Conservation (phyloP, 2,329 filamentous ascomycete species). For the Cladophialophora immunda region DNA sequence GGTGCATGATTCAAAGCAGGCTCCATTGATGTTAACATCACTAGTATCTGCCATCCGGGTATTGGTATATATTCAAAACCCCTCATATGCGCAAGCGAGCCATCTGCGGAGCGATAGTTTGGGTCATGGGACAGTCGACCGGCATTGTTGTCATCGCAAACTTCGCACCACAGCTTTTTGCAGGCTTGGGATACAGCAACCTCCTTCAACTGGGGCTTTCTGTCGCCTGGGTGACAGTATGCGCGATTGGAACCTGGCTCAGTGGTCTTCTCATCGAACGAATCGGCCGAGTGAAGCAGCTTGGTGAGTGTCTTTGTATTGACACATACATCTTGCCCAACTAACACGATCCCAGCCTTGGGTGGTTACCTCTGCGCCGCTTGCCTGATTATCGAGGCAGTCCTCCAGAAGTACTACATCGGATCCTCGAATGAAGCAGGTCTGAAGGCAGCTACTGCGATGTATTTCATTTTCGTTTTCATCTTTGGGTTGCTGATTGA, state of each 20-base stretch:
- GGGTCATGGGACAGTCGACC: conserved; percentile 43
- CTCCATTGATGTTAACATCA: not conserved
- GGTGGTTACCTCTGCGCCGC: conserved; percentile 50
- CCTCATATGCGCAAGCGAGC: conserved; percentile 11
- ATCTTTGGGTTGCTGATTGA: conserved; percentile 48
- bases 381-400: conserved; percentile 46
- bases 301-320: conserved; percentile 22
- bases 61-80: conserved; percentile 24
- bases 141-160: conserved; percentile 46
- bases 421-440: conserved; percentile 45
- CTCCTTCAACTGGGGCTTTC: conserved; percentile 27
- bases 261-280: conserved; percentile 44
- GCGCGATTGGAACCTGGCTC: conserved; percentile 42
- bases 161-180: conserved; percentile 52
- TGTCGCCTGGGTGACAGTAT: conserved; percentile 35
- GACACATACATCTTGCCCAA: conserved; percentile 35
- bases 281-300: conserved; percentile 26
- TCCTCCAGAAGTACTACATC: conserved; percentile 47
- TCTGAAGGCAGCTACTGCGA: conserved; percentile 49
- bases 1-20: not conserved
- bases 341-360: conserved; percentile 43
- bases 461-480: conserved; percentile 51
- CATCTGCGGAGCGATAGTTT: conserved; percentile 20
- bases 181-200: conserved; percentile 45
- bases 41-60: conserved; percentile 19